Conservation (phyloP, 768 basidiomycete species). For the Suillus discolor region DNA sequence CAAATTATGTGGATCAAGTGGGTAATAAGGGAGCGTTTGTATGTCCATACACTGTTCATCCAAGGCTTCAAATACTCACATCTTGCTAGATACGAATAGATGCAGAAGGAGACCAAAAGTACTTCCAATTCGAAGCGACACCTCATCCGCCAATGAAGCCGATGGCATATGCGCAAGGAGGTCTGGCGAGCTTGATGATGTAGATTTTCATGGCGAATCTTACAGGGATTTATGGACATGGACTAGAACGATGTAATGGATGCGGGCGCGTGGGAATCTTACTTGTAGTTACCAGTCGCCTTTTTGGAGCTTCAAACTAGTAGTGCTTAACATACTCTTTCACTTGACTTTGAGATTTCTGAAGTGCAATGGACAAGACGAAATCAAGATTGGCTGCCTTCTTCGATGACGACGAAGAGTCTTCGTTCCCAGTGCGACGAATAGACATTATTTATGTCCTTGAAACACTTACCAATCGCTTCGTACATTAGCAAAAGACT, state of each 20-base stretch:
- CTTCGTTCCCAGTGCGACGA: slow-evolving; percentile 91
- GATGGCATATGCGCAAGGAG: slow-evolving; percentile 84
- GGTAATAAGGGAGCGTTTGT: slow-evolving; percentile 94
- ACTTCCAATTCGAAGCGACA: slow-evolving; percentile 82
- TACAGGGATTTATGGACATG: neutral
- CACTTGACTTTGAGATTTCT: slow-evolving; percentile 6
- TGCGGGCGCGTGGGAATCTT: slow-evolving; percentile 28
- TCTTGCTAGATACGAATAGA: slow-evolving; percentile 75
- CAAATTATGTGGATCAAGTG: slow-evolving; percentile 91
- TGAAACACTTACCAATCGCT: slow-evolving; percentile 63
- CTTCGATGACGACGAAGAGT: slow-evolving; percentile 85
- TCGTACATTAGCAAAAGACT: slow-evolving; percentile 73
- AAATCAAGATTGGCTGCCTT: slow-evolving; percentile 69
- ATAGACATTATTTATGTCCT: slow-evolving; percentile 62
- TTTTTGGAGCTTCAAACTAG: slow-evolving; percentile 4
- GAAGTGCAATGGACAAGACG: slow-evolving; percentile 34
- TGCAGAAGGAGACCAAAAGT: slow-evolving; percentile 68
- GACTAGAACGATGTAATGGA: neutral
- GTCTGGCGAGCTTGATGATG: slow-evolving; percentile 72
- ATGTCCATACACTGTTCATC: slow-evolving; percentile 31
- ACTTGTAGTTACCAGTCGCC: neutral
- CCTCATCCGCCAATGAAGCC: slow-evolving; percentile 91
- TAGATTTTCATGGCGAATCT: slow-evolving; percentile 27
- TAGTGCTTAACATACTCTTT: slow-evolving; percentile 8
- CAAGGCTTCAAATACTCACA: slow-evolving; percentile 11